These are phyloP conservation scores for Penicillium sp. DNA, from an alignment of 2,329 filamentous ascomycete genomes.

Conservation along the genomic window DNA sequence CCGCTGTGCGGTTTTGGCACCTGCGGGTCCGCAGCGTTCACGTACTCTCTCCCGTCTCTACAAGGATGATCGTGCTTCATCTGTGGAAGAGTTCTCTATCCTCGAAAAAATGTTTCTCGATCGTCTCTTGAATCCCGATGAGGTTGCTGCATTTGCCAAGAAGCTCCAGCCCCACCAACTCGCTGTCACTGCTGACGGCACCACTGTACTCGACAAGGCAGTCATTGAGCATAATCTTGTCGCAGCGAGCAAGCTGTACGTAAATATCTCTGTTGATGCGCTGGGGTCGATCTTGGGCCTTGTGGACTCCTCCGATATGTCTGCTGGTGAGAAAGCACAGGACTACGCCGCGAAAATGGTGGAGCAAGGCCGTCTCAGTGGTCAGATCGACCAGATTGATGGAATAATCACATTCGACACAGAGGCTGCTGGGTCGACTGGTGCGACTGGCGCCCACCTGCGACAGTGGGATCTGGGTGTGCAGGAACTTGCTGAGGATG, in stretches of 20 bases:
- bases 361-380: constrained; percentile 83
- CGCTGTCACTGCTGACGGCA: constrained; percentile 83
- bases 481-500: constrained; percentile 79
- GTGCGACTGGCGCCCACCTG: constrained; percentile 62
- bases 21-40: constrained; percentile 81
- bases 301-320: constrained; percentile 47
- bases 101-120: constrained; percentile 98
- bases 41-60: constrained; percentile 79
- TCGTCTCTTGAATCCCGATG: constrained; percentile 72
- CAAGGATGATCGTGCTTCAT: constrained; percentile 81
- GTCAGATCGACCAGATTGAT: constrained; percentile 92
- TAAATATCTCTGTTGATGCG: constrained; percentile 72
- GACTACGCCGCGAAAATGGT: constrained; percentile 93
- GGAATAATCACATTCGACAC: constrained; percentile 81
- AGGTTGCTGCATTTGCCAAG: constrained; percentile 81
- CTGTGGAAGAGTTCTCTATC: constrained; percentile 78
- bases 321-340: constrained; percentile 72
- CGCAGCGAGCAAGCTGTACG: constrained; percentile 75
- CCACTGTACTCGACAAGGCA: constrained; percentile 87
- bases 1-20: constrained; percentile 87
- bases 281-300: constrained; percentile 76
- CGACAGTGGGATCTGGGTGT: constrained; percentile 88
- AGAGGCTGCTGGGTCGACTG: constrained; percentile 63
- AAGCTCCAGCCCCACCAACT: constrained; percentile 84
- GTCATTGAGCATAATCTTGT: constrained; percentile 96